Base-by-base conservation (phyloP, 345 rosid species). In the Tarenaya hassleriana region DNA sequence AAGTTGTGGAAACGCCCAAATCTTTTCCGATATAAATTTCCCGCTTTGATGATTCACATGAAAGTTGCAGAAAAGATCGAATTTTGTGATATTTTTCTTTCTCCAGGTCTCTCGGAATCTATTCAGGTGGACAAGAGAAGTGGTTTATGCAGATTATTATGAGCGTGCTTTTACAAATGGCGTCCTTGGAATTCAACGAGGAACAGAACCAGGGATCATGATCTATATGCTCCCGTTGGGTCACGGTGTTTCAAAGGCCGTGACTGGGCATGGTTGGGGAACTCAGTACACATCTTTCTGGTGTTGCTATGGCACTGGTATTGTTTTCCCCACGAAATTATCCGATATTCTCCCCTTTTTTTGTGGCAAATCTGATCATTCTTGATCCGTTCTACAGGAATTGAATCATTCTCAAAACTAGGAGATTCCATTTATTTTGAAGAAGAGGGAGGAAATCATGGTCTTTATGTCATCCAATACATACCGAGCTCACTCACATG, bases 281-380 rank as follows among this genome's bases (percentile, higher is more conserved):
- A 77, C 84, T 55, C 72, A 66, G 16, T 71, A 69, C 40, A 41
- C 66, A 41, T 46, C 89, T n/a, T 92, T 92, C 62, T 92, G 98
- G 98, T 92, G 98, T 77, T 92, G 96, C 66, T 92, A 92, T 71
- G 96, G 95, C 56, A 88, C 96, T 71, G 98, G 97, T 86, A 27
- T 34, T 1, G 16, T 29, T 24, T 10, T 31, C 17, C 29, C 15
- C 7, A 10, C 18, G 27, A 16, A 47, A 13, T 4, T 43, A 52
- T 24, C 5, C 29, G 5, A 5, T 24, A 24, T 24, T 5, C 2
- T 24, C 29, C 4, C 18, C 41, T 39, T 24, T 5, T 24, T 24
- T n/a, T n/a, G n/a, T n/a, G 5, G 3, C 29, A 24, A 24, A 24
- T 24, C 29, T 24, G 29, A 24, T 24, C 29, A 24, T 27, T 43